Evolutionary conservation across 2,329 filamentous ascomycete genomes (phyloP).

Genomic region (Fusarium poae): DNA sequence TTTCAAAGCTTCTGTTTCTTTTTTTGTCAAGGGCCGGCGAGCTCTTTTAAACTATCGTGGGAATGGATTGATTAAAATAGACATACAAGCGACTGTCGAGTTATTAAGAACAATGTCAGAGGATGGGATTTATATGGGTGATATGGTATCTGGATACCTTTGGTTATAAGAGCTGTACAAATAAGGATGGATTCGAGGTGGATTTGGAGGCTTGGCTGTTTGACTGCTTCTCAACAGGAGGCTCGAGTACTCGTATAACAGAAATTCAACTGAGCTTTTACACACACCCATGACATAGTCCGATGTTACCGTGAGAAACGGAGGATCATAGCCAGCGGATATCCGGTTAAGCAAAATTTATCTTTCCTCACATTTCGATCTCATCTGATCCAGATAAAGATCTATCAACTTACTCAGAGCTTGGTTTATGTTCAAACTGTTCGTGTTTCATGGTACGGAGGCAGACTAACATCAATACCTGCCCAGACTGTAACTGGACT

Average conservation of each 20-base stretch:
- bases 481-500: not conserved
- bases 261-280: not conserved
- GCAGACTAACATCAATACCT: not conserved
- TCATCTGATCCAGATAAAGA: constrained; percentile 8
- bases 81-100: constrained; percentile 19
- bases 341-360: not conserved
- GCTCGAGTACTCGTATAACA: not conserved
- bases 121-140: constrained; percentile 20
- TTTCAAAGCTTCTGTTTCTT: constrained; percentile 22
- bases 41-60: constrained; percentile 35
- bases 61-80: constrained; percentile 36
- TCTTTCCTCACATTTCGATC: not conserved
- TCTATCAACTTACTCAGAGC: not conserved
- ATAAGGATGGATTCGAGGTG: constrained; percentile 23
- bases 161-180: constrained; percentile 21
- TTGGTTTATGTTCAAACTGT: constrained; percentile 13
- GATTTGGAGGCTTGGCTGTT: not conserved
- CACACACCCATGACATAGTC: not conserved
- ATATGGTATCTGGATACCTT: constrained; percentile 31
- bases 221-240: not conserved
- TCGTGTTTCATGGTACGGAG: constrained; percentile 23
- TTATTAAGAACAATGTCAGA: constrained; percentile 15
- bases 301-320: not conserved
- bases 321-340: not conserved
- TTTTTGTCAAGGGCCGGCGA: constrained; percentile 37